Conservation (phyloP, 2,329 filamentous ascomycete genomes). For the Ambrosiella beaveri region DNA sequence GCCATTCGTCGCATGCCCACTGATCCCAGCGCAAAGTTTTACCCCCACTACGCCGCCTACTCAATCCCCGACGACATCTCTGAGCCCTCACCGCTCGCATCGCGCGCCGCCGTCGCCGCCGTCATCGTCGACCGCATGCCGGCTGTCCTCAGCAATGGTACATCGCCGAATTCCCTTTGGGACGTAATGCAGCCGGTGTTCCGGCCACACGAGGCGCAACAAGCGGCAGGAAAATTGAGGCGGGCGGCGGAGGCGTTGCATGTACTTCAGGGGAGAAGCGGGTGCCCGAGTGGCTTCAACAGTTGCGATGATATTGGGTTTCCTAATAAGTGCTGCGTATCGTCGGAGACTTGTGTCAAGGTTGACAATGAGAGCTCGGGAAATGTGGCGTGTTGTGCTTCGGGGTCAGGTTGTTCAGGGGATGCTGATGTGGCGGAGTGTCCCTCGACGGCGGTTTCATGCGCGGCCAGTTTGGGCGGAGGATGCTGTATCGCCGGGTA, state of each 20-base stretch:
- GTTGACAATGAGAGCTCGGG: slow-evolving; percentile 46
- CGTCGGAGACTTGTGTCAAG: slow-evolving; percentile 46
- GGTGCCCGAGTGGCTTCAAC: slow-evolving; percentile 50
- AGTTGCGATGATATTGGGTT: slow-evolving; percentile 47
- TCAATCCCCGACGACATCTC: slow-evolving; percentile 10
- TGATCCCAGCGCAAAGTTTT: slow-evolving; percentile 58
- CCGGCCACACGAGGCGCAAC: neutral
- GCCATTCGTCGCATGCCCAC: slow-evolving; percentile 56
- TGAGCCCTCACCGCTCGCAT: slow-evolving; percentile 14
- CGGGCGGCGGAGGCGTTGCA: slow-evolving; percentile 30
- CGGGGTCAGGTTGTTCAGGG: slow-evolving; percentile 45
- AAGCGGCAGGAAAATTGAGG: slow-evolving; percentile 18
- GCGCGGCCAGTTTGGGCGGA: slow-evolving; percentile 46
- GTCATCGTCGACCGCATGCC: slow-evolving; percentile 18
- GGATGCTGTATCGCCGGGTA: slow-evolving; percentile 63
- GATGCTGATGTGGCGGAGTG: slow-evolving; percentile 43
- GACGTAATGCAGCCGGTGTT: slow-evolving; percentile 1
- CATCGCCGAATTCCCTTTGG: neutral
- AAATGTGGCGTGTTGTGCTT: slow-evolving; percentile 58
- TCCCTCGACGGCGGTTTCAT: slow-evolving; percentile 43
- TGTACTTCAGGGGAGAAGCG: slow-evolving; percentile 38
- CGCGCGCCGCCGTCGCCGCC: slow-evolving; percentile 19
- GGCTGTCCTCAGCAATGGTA: slow-evolving; percentile 31
- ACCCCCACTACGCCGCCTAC: slow-evolving; percentile 46
- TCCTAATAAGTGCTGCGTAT: slow-evolving; percentile 55